Evolutionary conservation across 768 basidiomycete genomes (phyloP), one percentile per base, ranked within the genome.

Genomic region (Tulasnella sp.): DNA sequence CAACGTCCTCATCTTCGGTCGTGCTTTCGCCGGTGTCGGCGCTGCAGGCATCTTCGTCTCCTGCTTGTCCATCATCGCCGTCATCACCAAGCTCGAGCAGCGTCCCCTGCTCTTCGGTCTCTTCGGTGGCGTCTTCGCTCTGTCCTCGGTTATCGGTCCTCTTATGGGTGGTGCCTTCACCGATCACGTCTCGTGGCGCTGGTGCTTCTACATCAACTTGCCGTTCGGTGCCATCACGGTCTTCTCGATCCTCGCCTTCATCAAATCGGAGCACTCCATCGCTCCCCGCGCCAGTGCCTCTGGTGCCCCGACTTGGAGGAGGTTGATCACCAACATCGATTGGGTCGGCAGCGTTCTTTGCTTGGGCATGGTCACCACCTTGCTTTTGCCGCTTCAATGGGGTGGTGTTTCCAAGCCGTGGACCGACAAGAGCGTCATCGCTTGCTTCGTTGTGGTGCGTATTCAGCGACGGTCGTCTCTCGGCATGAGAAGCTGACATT

Each of bases 1-100:
- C 32, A 77, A 80, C 48, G 78, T 82, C 9, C 80, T 86, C 37
- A 86, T 86, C 71, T 82, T 87, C 70, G 88, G 88, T 13, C 82
- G 88, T n/a, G 87, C 87, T 0, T 80, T 88, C 51, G 83, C 85
- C 3, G 88, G 88, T 16, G 78, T 87, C 3, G 88, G 87, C 3
- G 87, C 85, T 0, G 84, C 86, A 1, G 87, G 86, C 44, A 81
- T 83, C 70, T 83, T 81, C 74, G 79, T 81, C 5, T 81, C 79
- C 3, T 79, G 82, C 72, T 79, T 83, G 80, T 83, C 81, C 46
- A 81, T 83, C 70, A 80, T 84, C 69, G 80, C 83, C 11, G 79
- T 82, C 55, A 80, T 83, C 20, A 82, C 82, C 29, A 82, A 81
- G 5, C 79, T 85, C 82, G 70, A 79, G 44, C 26, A 42, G 46